Conservation (phyloP, 208 protist genomes). For the Crithidia expoeki region DNA sequence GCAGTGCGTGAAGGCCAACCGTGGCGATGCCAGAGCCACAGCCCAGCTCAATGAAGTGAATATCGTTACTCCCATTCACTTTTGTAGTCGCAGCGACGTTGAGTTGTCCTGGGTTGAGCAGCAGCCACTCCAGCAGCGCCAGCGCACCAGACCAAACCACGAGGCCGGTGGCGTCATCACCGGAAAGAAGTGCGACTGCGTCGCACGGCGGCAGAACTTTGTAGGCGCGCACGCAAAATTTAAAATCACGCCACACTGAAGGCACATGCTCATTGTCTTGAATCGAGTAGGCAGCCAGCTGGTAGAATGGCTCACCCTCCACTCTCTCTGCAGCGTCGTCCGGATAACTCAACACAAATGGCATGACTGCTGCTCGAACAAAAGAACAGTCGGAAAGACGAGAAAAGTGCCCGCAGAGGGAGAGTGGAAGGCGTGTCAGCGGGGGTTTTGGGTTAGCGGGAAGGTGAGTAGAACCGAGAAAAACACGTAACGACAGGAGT, state of each 20-base stretch:
- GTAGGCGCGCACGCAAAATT: constrained; percentile 39
- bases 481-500: too few relatives aligned
- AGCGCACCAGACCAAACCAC: constrained; percentile 47
- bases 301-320: constrained; percentile 46
- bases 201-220: constrained; percentile 39
- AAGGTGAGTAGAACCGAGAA: too few relatives aligned
- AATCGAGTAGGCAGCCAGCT: constrained; percentile 26
- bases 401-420: constrained; percentile 3
- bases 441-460: background rate
- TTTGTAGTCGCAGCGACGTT: background rate
- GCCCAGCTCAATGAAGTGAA: constrained; percentile 36
- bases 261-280: background rate
- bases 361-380: constrained; percentile 22
- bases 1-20: constrained; percentile 30
- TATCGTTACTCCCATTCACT: background rate
- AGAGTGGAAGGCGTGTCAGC: background rate
- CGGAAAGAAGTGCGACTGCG: constrained; percentile 37
- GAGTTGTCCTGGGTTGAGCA: constrained; percentile 1
- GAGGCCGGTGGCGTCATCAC: constrained; percentile 43
- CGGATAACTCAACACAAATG: constrained; percentile 36
- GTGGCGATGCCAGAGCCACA: constrained; percentile 39
- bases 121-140: constrained; percentile 44
- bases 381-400: constrained; percentile 1
- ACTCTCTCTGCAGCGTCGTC: constrained; percentile 29
- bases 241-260: constrained; percentile 12